These are phyloP conservation scores for Leucoagaricus sp. DNA, from an alignment of 1,284 basidiomycete genomes.

Conservation along the genomic window DNA sequence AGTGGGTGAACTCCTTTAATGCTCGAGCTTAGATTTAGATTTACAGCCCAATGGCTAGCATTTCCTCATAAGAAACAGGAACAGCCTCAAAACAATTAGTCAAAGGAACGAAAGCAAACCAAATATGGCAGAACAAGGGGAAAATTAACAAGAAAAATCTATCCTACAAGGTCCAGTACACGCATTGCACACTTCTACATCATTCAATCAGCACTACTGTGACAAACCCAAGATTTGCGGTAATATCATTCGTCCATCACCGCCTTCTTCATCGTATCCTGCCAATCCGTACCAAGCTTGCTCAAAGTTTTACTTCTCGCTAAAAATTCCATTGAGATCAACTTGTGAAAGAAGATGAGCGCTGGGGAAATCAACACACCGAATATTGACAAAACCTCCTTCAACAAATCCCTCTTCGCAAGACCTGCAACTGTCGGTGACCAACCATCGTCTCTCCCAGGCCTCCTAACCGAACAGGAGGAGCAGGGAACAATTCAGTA, in stretches of 20 bases:
- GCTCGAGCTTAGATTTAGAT: too few relatives aligned
- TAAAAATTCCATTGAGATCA: conserved; percentile 28
- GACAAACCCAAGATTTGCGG: too few relatives aligned
- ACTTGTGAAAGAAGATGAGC: background rate
- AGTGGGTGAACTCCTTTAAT: too few relatives aligned
- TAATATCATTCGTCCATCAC: conserved; percentile 43
- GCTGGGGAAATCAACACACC: conserved; percentile 45
- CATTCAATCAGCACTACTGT: too few relatives aligned
- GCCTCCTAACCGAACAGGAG: conserved; percentile 54
- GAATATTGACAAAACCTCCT: conserved; percentile 76
- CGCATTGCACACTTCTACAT: too few relatives aligned
- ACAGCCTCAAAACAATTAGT: too few relatives aligned
- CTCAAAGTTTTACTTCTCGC: conserved; percentile 72
- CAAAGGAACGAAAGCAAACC: too few relatives aligned
- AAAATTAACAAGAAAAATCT: too few relatives aligned
- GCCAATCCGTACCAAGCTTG: conserved; percentile 76
- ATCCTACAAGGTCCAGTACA: too few relatives aligned
- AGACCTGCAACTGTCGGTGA: conserved; percentile 66
- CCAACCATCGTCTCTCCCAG: conserved; percentile 67
- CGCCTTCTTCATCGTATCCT: conserved; percentile 70
- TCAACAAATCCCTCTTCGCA: conserved; percentile 76
- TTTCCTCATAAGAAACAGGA: too few relatives aligned
- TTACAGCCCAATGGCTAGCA: too few relatives aligned
- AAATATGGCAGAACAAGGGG: too few relatives aligned
- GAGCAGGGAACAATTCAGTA: conserved; percentile 1